phyloP scores from a whole-genome alignment of 768 basidiomycete species.

The Suillus subalutaceus region DNA sequence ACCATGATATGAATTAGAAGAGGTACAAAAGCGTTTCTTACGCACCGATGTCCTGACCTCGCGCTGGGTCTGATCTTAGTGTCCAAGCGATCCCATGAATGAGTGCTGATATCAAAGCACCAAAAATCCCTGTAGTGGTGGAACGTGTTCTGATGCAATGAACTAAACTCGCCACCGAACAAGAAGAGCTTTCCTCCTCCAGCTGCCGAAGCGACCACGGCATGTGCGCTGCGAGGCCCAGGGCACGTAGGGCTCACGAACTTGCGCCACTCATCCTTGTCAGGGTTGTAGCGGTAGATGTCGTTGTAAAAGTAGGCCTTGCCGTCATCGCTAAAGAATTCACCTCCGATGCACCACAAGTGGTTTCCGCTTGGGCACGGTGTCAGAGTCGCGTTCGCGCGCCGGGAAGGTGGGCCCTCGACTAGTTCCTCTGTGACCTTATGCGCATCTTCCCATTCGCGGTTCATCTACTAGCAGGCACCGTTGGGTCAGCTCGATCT shows the following conservation, averaged over 20 bases:
- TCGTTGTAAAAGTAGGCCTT: slow-evolving; percentile 89
- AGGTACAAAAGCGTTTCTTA: neutral
- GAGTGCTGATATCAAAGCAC: slow-evolving; percentile 79
- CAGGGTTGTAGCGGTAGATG: slow-evolving; percentile 83
- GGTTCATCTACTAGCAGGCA: slow-evolving; percentile 61
- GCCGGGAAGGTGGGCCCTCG: slow-evolving; percentile 77
- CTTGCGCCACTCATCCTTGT: slow-evolving; percentile 91
- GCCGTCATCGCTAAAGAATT: slow-evolving; percentile 86
- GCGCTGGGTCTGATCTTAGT: slow-evolving; percentile 81
- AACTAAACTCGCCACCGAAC: slow-evolving; percentile 89
- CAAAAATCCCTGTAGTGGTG: slow-evolving; percentile 92
- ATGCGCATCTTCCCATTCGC: slow-evolving; percentile 83
- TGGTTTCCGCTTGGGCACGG: slow-evolving; percentile 80
- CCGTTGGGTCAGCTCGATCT: slow-evolving; percentile 8
- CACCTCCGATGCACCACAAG: slow-evolving; percentile 85
- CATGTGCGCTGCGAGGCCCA: slow-evolving; percentile 87
- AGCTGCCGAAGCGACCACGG: slow-evolving; percentile 69
- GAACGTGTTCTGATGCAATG: slow-evolving; percentile 79
- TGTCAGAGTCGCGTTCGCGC: slow-evolving; percentile 83
- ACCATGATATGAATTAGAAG: neutral
- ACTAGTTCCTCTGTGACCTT: slow-evolving; percentile 85
- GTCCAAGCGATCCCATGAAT: slow-evolving; percentile 87
- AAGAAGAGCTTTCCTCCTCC: slow-evolving; percentile 88
- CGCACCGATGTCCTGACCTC: slow-evolving; percentile 80
- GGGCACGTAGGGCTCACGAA: slow-evolving; percentile 86